Percentiles rank a stretch among this genome's conserved stretches.
Conservation (phyloP, 2,329 filamentous ascomycete species). For the Fusarium redolens region DNA sequence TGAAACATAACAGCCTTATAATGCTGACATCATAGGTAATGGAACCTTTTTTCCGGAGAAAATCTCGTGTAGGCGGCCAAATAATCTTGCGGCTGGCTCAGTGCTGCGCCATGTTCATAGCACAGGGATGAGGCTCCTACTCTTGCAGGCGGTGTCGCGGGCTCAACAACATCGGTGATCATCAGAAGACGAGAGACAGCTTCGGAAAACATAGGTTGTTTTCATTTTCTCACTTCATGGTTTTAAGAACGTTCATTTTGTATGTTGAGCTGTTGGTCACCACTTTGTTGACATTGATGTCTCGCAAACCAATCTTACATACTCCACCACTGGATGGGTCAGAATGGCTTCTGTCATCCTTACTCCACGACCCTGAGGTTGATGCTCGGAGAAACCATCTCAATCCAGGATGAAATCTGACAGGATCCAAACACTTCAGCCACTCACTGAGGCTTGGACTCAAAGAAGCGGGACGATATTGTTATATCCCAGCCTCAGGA, state of each 20-base stretch:
- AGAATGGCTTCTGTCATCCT: neutral
- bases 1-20: neutral
- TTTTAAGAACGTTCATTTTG: accelerated
- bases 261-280: accelerated
- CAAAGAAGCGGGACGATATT: neutral
- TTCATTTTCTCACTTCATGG: accelerated
- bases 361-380: neutral
- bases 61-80: neutral
- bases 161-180: neutral
- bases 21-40: too few species aligned
- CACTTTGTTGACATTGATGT: neutral
- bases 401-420: neutral
- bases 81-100: neutral
- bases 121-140: neutral
- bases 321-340: neutral
- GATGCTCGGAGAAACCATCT: neutral
- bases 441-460: neutral
- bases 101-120: neutral
- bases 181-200: accelerated
- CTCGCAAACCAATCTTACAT: neutral
- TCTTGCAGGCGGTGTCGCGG: neutral
- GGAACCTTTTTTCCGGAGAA: neutral
- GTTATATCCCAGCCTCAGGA: neutral
- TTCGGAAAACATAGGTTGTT: accelerated
- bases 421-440: neutral